Base-by-base conservation (phyloP, 1,139 yeast species). In the Lipomyces yarrowii region DNA sequence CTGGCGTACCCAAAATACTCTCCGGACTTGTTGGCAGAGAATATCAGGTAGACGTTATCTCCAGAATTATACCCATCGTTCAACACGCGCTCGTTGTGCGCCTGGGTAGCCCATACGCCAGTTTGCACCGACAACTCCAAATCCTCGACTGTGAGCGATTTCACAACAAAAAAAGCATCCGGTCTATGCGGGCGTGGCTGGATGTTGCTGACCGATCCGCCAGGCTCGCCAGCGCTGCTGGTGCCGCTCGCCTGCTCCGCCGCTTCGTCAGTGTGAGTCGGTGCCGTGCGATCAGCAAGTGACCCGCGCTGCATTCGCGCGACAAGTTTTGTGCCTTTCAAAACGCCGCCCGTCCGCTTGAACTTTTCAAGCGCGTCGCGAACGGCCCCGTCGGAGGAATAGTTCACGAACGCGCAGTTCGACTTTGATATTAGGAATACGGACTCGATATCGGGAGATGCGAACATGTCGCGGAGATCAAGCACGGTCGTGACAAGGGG, bases 401-500 rank as follows among this genome's bases (percentile, higher is more conserved):
- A 79, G 67, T 79, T 79, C 58, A 80, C 80, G 70, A 79, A 79
- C 1, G 82, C 82, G 62, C 82, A 79, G 23, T 75, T 75, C 4
- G 82, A 78, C 18, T 77, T 71, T 63, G 77, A 76, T 59, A 79
- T 79, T 65, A 79, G 67, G 63, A 79, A 79, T 46, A 79, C 75
- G 59, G 80, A 77, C 60, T 75, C 77, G 48, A 79, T 74, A 8
- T 75, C 75, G 21, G 75, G 72, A 26, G 79, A 75, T 6, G 80
- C 81, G 69, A 79, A 80, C 54, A 78, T 69, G 46, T 68, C 68
- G 60, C 79, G 72, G 55, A 79, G 72, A 64, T 79, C 80, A 21
- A 70, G 70, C 35, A 79, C 72, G 5, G 76, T 73, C 18, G 80
- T 75, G 57, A 70, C 72, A 6, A 73, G 71, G 10, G 82, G 80